These are phyloP conservation scores for Crucihimalaya himalaica DNA, from an alignment of 345 rosid genomes.

Conservation along the genomic window DNA sequence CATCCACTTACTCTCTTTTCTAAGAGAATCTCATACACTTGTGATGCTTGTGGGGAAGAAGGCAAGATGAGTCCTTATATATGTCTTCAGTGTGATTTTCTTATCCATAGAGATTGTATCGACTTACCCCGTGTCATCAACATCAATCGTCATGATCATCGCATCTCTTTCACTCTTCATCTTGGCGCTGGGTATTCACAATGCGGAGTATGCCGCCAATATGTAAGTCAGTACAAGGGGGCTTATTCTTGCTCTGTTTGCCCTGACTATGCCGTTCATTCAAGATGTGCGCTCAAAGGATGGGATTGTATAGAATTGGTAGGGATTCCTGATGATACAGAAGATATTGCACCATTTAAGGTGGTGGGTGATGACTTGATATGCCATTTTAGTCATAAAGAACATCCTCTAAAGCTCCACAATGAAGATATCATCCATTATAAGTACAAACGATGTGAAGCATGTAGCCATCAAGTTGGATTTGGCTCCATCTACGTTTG, in stretches of 20 bases:
- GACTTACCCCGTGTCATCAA: not conserved
- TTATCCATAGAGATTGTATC: not conserved
- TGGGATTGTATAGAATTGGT: not conserved
- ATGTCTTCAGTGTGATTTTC: not conserved
- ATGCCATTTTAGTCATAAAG: not conserved
- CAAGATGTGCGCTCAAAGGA: accelerated
- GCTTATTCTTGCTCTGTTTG: slow-evolving; percentile 8
- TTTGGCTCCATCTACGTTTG: not conserved
- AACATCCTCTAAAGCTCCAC: not conserved
- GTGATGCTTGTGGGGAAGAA: not conserved
- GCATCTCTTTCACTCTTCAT: not conserved
- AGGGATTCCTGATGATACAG: not conserved
- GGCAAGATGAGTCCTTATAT: accelerated
- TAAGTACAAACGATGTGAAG: not conserved
- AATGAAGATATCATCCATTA: not conserved
- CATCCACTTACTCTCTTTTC: slow-evolving; percentile 1
- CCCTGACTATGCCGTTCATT: not conserved
- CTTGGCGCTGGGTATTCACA: not conserved
- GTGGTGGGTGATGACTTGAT: not conserved
- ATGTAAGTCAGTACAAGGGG: not conserved
- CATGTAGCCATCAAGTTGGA: not conserved
- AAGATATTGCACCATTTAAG: not conserved
- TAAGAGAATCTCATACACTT: not conserved
- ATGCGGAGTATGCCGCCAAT: not conserved
- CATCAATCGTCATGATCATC: slow-evolving; percentile 1